Evolutionary conservation across 176 grass and related monocot species (phyloP), one percentile per base, ranked within the genome.

Genomic region (Dactylis glomerata): DNA sequence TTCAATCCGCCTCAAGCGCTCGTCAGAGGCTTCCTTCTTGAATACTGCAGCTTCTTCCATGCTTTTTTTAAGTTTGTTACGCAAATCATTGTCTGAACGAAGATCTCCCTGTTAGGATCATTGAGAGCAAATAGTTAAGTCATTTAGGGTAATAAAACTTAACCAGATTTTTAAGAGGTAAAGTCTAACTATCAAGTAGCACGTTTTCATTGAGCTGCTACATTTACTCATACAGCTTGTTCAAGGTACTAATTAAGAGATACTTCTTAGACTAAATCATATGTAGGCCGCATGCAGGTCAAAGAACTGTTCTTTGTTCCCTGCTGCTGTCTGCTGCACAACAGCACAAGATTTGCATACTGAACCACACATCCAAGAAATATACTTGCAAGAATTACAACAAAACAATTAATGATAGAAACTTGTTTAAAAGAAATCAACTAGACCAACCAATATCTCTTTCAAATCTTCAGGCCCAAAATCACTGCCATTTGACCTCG

Each of bases 1-100:
- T 86, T 90, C 88, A 46, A 90, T 90, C 30, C 83, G 54, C 79
- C 22, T 86, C 79, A 86, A 77, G 14, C 88, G 88, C 73, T 90
- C 79, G 0, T 78, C 73, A 56, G 79, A 90, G 37, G 88, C 88
- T 82, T 90, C 88, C 33, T 72, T 78, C 83, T 86, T 86, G 24
- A 82, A 59, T 51, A 34, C 36, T 51, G 54, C 55, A 86, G 64
- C 79, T 78, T 82, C 73, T 10, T 90, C 88, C 54, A 62, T 77
- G 75, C 19, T 58, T 27, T 72, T 90, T 64, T 77, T 55, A 19
- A 86, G 47, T 86, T 82, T 78, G 62, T 62, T 49, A 54, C 0
- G 54, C 20, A 82, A 8, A 77, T 82, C 52, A 71, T 71, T 47
- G 28, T 63, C 73, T 33, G 72, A 72, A 34, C 17, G 24, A 57